phyloP scores from a whole-genome alignment of 257 asterid genomes.

The Nicotiana undulata region DNA sequence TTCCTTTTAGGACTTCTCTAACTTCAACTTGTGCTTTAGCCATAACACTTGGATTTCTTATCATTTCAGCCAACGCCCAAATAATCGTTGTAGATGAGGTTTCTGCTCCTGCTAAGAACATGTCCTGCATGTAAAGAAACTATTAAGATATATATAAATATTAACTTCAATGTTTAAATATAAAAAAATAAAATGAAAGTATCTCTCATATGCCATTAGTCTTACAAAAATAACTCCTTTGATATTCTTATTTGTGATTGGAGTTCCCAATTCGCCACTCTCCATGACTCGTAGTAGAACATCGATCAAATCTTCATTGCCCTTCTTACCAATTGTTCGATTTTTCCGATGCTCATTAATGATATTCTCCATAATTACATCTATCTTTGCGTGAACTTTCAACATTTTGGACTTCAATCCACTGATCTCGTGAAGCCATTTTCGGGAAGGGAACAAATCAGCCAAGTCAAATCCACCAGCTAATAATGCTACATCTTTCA shows the following conservation, averaged over 20 bases:
- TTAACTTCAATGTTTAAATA: not conserved
- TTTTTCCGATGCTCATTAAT: not conserved
- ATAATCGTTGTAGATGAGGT: not conserved
- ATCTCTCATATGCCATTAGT: not conserved
- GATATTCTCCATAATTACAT: not conserved
- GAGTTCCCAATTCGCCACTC: not conserved
- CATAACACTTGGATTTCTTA: not conserved
- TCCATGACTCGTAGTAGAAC: not conserved
- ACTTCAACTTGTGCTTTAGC: not conserved
- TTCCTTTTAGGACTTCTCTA: not conserved
- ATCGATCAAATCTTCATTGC: not conserved
- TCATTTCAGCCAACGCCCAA: not conserved
- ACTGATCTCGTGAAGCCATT: not conserved
- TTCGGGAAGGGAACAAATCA: conserved; percentile 7
- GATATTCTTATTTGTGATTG: not conserved
- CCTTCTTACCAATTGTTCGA: not conserved
- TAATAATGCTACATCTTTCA: not conserved
- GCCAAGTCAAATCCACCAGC: not conserved
- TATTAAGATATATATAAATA: no score
- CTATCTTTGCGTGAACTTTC: not conserved
- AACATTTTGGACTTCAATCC: not conserved
- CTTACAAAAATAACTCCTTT: not conserved
- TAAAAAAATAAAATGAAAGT: not conserved
- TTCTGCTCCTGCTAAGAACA: not conserved
- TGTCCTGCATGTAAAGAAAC: not conserved